Evolutionary conservation across 352 stramenopile species (phyloP).

Genomic region (Phytophthora pinifolia): DNA sequence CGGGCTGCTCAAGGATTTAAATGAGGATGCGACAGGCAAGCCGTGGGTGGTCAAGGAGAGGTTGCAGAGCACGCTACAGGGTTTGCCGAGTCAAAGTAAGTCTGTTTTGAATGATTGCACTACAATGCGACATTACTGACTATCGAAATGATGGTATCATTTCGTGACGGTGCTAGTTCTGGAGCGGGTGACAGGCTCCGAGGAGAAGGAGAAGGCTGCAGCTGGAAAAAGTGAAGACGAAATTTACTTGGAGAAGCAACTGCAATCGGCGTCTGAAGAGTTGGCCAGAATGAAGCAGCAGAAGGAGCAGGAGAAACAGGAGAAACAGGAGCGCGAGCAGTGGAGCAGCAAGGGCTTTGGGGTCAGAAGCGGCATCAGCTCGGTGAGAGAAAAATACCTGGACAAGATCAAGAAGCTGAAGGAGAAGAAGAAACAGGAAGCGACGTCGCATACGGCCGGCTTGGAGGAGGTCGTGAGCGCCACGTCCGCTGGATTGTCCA

Average conservation of each 20-base stretch:
- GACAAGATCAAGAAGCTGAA: slow-evolving; percentile 74
- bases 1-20: slow-evolving; percentile 58
- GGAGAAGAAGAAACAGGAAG: slow-evolving; percentile 46
- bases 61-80: slow-evolving; percentile 61
- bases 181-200: slow-evolving; percentile 44
- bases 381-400: slow-evolving; percentile 70
- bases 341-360: slow-evolving; percentile 16
- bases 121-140: background rate
- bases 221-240: slow-evolving; percentile 49
- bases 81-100: slow-evolving; percentile 56
- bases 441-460: background rate
- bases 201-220: slow-evolving; percentile 20
- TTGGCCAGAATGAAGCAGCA: slow-evolving; percentile 28
- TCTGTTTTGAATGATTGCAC: background rate
- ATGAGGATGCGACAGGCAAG: slow-evolving; percentile 62
- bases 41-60: slow-evolving; percentile 66
- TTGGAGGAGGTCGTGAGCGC: slow-evolving; percentile 29
- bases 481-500: slow-evolving; percentile 61
- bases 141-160: background rate
- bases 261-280: slow-evolving; percentile 43
- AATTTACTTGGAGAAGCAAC: slow-evolving; percentile 55
- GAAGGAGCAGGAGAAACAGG: slow-evolving; percentile 22
- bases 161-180: slow-evolving; percentile 39
- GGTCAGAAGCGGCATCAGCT: slow-evolving; percentile 20
- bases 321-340: slow-evolving; percentile 25